Conservation (phyloP, 305 asterid genomes). For the Fraxinus xanthoxyloides region DNA sequence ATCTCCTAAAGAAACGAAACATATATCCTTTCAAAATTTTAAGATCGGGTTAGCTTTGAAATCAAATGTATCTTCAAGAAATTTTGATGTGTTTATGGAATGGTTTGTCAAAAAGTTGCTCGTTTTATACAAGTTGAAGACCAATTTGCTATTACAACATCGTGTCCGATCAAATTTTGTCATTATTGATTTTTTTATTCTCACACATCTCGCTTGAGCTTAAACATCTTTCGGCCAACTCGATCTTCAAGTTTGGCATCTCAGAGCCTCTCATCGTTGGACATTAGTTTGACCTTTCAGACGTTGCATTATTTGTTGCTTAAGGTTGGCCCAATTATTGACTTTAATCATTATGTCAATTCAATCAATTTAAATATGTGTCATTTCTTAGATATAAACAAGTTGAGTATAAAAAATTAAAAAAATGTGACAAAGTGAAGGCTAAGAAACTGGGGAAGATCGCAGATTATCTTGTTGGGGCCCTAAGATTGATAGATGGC, state of each 20-base stretch:
- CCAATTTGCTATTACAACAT: neutral
- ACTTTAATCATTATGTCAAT: neutral
- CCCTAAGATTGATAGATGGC: neutral
- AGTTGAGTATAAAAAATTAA: neutral
- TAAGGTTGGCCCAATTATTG: neutral
- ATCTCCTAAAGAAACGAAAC: neutral
- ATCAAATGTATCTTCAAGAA: neutral
- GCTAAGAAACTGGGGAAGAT: neutral
- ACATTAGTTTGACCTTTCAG: neutral
- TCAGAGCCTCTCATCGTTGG: neutral
- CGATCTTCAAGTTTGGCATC: neutral
- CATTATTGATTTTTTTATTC: neutral
- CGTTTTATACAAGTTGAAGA: neutral
- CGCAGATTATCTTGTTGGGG: neutral
- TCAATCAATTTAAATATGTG: neutral
- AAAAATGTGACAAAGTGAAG: neutral
- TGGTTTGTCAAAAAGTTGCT: neutral
- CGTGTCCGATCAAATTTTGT: neutral
- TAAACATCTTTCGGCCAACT: neutral
- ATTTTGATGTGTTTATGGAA: neutral
- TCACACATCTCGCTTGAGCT: neutral
- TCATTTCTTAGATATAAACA: neutral
- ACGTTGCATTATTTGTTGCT: neutral
- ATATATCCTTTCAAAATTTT: neutral
- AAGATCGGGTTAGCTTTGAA: neutral